Evolutionary conservation across 768 basidiomycete genomes (phyloP).

Genomic region (Macrolepiota fuliginosa): DNA sequence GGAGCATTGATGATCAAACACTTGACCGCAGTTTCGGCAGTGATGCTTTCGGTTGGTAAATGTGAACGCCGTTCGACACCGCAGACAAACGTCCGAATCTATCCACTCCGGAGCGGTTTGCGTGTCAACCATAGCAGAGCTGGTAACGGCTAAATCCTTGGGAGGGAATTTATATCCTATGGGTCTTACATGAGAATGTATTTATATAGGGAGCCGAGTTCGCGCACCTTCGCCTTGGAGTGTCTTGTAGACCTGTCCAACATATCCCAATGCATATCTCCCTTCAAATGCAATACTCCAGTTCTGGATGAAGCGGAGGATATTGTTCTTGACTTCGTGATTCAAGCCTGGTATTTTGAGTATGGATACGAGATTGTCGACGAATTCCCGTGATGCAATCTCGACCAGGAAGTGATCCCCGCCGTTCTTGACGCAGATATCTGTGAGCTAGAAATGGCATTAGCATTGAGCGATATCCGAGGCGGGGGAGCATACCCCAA

Average conservation of each 20-base stretch:
- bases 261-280: conserved; percentile 69
- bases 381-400: conserved; percentile 85
- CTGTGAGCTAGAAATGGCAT: conserved; percentile 60
- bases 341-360: conserved; percentile 77
- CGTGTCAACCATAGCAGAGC: conserved; percentile 87
- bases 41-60: conserved; percentile 99
- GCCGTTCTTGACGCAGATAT: conserved; percentile 95
- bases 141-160: conserved; percentile 64
- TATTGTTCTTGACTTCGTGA: conserved; percentile 78
- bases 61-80: conserved; percentile 86
- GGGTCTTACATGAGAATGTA: neutral
- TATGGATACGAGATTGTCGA: conserved; percentile 90
- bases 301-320: conserved; percentile 81
- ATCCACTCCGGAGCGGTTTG: conserved; percentile 96
- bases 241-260: conserved; percentile 76
- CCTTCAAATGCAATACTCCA: conserved; percentile 92
- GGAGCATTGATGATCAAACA: conserved; percentile 94
- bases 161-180: conserved; percentile 85
- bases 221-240: conserved; percentile 70
- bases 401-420: conserved; percentile 89
- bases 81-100: conserved; percentile 91
- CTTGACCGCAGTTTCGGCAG: conserved; percentile 95
- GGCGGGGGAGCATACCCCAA: conserved; percentile 60
- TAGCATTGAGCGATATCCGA: neutral
- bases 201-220: neutral